Conservation (phyloP, 2,329 filamentous ascomycete species). For the Aspergillus brunneoviolaceus region DNA sequence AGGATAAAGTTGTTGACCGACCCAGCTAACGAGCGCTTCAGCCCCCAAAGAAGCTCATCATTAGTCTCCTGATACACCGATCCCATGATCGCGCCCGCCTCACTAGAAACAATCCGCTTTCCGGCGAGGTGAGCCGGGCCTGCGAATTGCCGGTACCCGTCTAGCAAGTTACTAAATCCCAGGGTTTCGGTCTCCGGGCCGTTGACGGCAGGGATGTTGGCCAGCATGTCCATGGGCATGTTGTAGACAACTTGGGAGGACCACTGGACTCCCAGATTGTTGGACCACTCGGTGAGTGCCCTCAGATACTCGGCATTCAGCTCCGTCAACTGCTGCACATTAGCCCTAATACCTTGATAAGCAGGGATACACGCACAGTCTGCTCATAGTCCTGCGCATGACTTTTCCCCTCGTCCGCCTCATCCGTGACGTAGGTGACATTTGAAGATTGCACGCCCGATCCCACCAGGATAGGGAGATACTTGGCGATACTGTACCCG, state of each 20-base stretch:
- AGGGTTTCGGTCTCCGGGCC: slow-evolving; percentile 46
- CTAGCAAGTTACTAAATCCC: slow-evolving; percentile 37
- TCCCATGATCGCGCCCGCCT: slow-evolving; percentile 33
- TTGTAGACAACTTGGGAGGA: slow-evolving; percentile 46
- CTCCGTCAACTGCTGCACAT: not conserved
- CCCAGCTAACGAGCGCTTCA: slow-evolving; percentile 42
- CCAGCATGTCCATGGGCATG: slow-evolving; percentile 45
- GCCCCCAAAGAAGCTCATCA: slow-evolving; percentile 32
- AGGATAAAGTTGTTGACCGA: slow-evolving; percentile 48
- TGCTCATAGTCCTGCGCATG: slow-evolving; percentile 23
- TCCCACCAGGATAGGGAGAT: slow-evolving; percentile 32
- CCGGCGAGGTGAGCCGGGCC: slow-evolving; percentile 43
- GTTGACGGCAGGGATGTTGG: slow-evolving; percentile 38
- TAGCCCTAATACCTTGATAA: not conserved
- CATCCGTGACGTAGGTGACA: not conserved
- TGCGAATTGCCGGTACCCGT: slow-evolving; percentile 43
- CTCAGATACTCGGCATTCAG: slow-evolving; percentile 29
- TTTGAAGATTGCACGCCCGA: slow-evolving; percentile 24
- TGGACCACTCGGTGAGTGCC: slow-evolving; percentile 32
- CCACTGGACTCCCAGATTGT: slow-evolving; percentile 35
- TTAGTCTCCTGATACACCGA: slow-evolving; percentile 26
- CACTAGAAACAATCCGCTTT: slow-evolving; percentile 42
- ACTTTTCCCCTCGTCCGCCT: slow-evolving; percentile 7
- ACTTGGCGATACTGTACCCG: slow-evolving; percentile 36
- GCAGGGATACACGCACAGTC: not conserved